A percentile compares a stretch with the other conserved stretches of the same genome.
These are phyloP conservation scores for Phytophthora lateralis DNA, from an alignment of 352 stramenopile species.

Conservation along the genomic window DNA sequence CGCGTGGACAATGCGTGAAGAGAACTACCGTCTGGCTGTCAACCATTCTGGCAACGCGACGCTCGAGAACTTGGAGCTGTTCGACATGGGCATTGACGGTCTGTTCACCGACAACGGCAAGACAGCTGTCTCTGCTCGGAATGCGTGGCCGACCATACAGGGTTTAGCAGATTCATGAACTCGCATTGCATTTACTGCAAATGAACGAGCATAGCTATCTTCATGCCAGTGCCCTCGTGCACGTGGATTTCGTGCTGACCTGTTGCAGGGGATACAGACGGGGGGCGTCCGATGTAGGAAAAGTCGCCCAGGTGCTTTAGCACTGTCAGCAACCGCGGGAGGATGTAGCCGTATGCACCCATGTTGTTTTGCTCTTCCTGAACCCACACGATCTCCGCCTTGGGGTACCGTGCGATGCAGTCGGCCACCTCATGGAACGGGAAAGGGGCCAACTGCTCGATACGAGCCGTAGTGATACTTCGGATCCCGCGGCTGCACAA, in stretches of 20 bases:
- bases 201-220: slow-evolving; percentile 5
- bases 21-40: slow-evolving; percentile 57
- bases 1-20: slow-evolving; percentile 71
- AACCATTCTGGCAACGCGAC: slow-evolving; percentile 70
- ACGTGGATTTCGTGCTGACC: slow-evolving; percentile 95
- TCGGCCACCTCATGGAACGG: slow-evolving; percentile 96
- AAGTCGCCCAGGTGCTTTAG: slow-evolving; percentile 87
- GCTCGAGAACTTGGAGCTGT: slow-evolving; percentile 72
- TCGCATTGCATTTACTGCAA: too few species aligned
- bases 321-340: slow-evolving; percentile 93
- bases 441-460: slow-evolving; percentile 95
- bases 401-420: slow-evolving; percentile 90
- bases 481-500: slow-evolving; percentile 58
- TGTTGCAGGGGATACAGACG: slow-evolving; percentile 96
- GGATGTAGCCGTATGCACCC: slow-evolving; percentile 95
- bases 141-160: slow-evolving; percentile 40
- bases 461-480: slow-evolving; percentile 69
- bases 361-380: slow-evolving; percentile 99
- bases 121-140: slow-evolving; percentile 48
- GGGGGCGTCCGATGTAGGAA: slow-evolving; percentile 94
- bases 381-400: slow-evolving; percentile 96
- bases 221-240: slow-evolving; percentile 83
- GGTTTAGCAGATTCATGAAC: too few species aligned
- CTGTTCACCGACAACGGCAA: slow-evolving; percentile 72
- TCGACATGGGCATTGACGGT: slow-evolving; percentile 62